A percentile compares a stretch with the other conserved stretches of the same genome.
Evolutionary conservation across 2,329 filamentous ascomycete species (phyloP).

Genomic region (Pyrenochaeta sp.): DNA sequence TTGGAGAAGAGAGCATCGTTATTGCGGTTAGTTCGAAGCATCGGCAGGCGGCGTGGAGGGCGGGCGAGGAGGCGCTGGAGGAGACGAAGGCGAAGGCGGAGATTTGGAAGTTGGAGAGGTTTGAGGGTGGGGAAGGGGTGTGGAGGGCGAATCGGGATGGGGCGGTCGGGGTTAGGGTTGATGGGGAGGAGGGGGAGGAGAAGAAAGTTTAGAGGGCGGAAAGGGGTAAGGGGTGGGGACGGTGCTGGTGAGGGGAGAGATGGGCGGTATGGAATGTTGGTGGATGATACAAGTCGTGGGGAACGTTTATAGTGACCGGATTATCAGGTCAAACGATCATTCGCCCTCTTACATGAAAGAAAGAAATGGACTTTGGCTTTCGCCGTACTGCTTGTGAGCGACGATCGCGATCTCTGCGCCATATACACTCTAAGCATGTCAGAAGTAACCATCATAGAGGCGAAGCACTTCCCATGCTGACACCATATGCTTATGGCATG

Average conservation of each 20-base stretch:
- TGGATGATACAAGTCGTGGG: too few species aligned
- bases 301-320: too few species aligned
- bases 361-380: too few species aligned
- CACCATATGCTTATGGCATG: not conserved
- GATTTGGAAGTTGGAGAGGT: slow-evolving; percentile 94
- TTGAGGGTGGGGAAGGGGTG: slow-evolving; percentile 76
- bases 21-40: slow-evolving; percentile 87
- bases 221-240: slow-evolving; percentile 1
- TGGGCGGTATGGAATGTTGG: too few species aligned
- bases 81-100: slow-evolving; percentile 86
- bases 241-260: not conserved
- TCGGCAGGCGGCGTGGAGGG: slow-evolving; percentile 83
- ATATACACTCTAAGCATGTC: too few species aligned
- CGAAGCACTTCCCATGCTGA: not conserved
- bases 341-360: too few species aligned
- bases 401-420: too few species aligned
- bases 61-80: slow-evolving; percentile 89
- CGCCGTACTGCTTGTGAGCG: too few species aligned
- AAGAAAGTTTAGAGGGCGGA: slow-evolving; percentile 7
- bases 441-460: not conserved
- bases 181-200: slow-evolving; percentile 24
- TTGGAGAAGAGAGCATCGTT: slow-evolving; percentile 92
- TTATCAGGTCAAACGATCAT: too few species aligned
- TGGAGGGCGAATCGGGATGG: slow-evolving; percentile 91
- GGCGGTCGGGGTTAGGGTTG: slow-evolving; percentile 60